Base-by-base conservation (phyloP, 805 yeast species). In the Candida tibetensis region DNA sequence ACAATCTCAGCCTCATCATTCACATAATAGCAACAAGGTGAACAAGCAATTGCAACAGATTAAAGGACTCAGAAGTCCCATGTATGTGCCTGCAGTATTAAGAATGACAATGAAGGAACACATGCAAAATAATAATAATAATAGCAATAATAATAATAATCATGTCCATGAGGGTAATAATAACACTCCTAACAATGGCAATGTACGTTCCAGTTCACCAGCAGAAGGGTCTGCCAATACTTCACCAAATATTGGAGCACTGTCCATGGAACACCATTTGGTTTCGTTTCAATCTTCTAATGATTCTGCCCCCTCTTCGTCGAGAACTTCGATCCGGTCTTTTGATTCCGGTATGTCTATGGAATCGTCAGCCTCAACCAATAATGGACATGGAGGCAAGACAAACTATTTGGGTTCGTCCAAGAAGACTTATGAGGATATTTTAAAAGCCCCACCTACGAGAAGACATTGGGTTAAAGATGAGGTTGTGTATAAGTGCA, bases 21-120 rank as follows among this genome's bases (percentile, higher is more conserved):
- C 32, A 3, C 38, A 35, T 16, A 14, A 21, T 3, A n/a, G 32
- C 23, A 22, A 26, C 14, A 37, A 31, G 17, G 23, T 27, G n/a
- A 25, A 47, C 32, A 48, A 59, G 32, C 66, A 66, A 41, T 57
- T 82, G 16, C 83, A 81, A 55, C 95, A 88, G 52, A 79, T 89
- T 44, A 79, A 80, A 40, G 83, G 82, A 32, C 90, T 88, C 46
- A 77, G 88, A 57, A 83, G 86, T 52, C 96, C 97, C 7, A 67
- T 90, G 67, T 90, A 88, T 53, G 72, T 85, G 0, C 98, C 98
- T 0, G 96, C 96, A 0, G 98, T 90, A 8, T 68, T 90, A 36
- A 51, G 74, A 18, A 74, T 48, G 86, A 48, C 71, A 41, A 27
- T 44, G 9, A 51, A 40, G 18, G 44, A 43, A 6, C 25, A 12